These are phyloP conservation scores for Saxophila tyrrhenica DNA, from an alignment of 495 filamentous ascomycete genomes.

Conservation along the genomic window DNA sequence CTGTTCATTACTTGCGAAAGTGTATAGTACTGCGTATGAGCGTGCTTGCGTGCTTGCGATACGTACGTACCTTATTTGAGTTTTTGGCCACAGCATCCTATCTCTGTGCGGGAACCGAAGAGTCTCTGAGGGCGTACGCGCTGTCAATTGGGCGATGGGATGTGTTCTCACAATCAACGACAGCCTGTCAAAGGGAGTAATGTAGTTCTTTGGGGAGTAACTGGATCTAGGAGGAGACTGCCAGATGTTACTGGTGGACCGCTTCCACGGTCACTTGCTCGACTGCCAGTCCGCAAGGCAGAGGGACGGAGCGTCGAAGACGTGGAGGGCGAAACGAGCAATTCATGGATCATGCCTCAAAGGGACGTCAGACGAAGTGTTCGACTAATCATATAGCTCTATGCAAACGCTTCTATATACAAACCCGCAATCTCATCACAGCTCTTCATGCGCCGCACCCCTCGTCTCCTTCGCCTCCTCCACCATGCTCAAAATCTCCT, in stretches of 20 bases:
- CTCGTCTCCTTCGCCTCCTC: conserved; percentile 10
- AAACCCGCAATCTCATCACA: conserved; percentile 9
- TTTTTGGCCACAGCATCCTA: too few relatives aligned
- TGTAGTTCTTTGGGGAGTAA: too few relatives aligned
- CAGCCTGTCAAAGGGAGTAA: too few relatives aligned
- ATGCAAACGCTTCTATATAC: background rate
- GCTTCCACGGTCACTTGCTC: background rate
- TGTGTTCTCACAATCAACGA: too few relatives aligned
- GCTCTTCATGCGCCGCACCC: conserved; percentile 18
- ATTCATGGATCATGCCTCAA: background rate
- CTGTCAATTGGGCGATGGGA: too few relatives aligned
- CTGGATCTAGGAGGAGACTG: too few relatives aligned
- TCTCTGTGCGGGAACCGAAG: background rate
- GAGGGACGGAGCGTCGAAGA: background rate
- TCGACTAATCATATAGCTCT: background rate
- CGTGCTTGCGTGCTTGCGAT: background rate
- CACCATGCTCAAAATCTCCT: conserved; percentile 25
- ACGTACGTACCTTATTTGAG: too few relatives aligned
- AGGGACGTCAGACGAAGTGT: background rate
- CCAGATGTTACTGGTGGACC: too few relatives aligned
- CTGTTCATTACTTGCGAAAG: too few relatives aligned
- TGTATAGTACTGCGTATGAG: background rate
- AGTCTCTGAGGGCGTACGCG: background rate
- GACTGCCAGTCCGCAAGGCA: background rate
- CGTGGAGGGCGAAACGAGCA: background rate